A percentile compares a stretch with the other conserved stretches of the same genome.
Conservation (phyloP, 192 early-diverging fungal genomes). For the Coemansia sp. region DNA sequence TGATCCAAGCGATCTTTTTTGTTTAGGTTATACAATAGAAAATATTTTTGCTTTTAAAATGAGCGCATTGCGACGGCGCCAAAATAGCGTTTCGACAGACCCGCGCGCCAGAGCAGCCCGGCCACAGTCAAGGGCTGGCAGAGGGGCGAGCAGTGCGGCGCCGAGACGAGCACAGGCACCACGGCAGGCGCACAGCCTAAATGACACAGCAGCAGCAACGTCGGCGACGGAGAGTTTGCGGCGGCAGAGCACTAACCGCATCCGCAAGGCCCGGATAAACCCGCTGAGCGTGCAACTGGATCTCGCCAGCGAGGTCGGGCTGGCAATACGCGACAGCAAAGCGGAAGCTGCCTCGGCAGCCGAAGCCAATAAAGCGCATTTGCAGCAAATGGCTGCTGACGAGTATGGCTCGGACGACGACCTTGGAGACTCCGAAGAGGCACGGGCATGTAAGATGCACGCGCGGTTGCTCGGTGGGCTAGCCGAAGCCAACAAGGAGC, state of each 20-base stretch:
- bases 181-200: not conserved
- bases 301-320: constrained; percentile 23
- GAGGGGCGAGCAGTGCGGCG: not conserved
- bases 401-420: constrained; percentile 42
- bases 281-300: constrained; percentile 21
- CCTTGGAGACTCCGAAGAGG: constrained; percentile 24
- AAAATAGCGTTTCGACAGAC: not conserved
- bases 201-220: not conserved
- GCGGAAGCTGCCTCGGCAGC: not conserved
- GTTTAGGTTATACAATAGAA: too few relatives aligned
- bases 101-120: not conserved
- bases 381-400: constrained; percentile 15
- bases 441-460: constrained; percentile 21
- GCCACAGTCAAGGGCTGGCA: constrained; percentile 8
- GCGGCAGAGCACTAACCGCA: not conserved
- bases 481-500: not conserved
- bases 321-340: constrained; percentile 10
- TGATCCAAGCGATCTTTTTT: too few relatives aligned
- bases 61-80: not conserved
- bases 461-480: constrained; percentile 6
- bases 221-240: not conserved
- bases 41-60: too few relatives aligned
- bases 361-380: constrained; percentile 15
- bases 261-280: not conserved
- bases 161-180: not conserved